Evolutionary conservation across 2,329 filamentous ascomycete genomes (phyloP), one percentile per base, ranked within the genome.

Genomic region (Cladosporium austrohemisphaericum): DNA sequence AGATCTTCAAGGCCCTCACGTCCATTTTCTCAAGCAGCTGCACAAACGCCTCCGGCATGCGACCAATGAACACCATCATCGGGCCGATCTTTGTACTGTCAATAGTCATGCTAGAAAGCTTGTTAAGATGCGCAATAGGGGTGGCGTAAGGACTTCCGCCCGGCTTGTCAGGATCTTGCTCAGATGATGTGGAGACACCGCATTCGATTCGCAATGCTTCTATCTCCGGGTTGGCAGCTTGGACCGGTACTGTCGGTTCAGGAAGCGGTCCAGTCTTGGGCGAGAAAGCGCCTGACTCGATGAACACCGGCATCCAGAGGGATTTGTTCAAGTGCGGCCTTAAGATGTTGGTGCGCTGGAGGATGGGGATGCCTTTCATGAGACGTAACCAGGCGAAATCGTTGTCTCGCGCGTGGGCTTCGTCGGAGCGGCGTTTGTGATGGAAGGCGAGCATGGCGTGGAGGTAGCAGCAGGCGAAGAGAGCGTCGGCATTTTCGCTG

Each of bases 401-500:
- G 8, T 20, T 50, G 23, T 50, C 47, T 11, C 35, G 29, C 8
- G 25, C 29, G 5, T 25, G 10, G 11, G 37, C 18, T 26, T 50
- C 37, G 18, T 44, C 47, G 14, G 28, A 13, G 16, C 32, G 37
- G 13, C 37, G 32, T 31, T 49, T 49, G 26, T 49, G 32, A 19
- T 49, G 37, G 20, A 50, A 43, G 5, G 37, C 47, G 3, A 50
- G 16, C 47, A 44, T 41, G 13, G 37, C 40, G 40, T 50, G 47
- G 16, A 50, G 32, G 13, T 43, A 43, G 22, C 37, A 50, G 47
- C 47, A 50, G 18, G 44, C 46, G 5, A 56, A 36, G 19, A 56
- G 36, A 4, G 54, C 52, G 16, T 54, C 49, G 5, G 47, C 50
- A 28, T 56, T 53, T 9, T 51, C 41, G 19, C 37, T 29, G n/a